Evolutionary conservation across 257 asterid species (phyloP), one percentile per base, ranked within the genome.

Genomic region (Datura wrightii): DNA sequence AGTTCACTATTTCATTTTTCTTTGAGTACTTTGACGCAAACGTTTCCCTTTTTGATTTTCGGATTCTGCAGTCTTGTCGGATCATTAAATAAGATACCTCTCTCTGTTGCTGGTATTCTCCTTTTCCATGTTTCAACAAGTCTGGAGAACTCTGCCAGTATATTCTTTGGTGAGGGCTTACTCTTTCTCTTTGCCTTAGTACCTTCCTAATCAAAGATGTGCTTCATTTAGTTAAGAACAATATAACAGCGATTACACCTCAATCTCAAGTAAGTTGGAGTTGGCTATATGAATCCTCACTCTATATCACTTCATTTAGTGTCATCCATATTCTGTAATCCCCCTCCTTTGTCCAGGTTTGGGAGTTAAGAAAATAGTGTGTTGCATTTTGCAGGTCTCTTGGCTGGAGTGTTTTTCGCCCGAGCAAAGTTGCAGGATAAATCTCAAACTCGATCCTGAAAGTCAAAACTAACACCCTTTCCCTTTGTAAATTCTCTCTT

Each of bases 381-480:
- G 2, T 72, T 71, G 74, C 63, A 55, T 86, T 83, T 83, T 85
- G 54, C 87, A 94, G 98, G 99, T 53, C 90, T 94, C 74, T 41
- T 92, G 80, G 99, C 98, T 11, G 98, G 99, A 84, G 98, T 96
- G 83, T 84, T 96, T 54, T 96, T 96, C 52, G 98, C 98, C 18
- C 88, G 89, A 89, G 98, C 99, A 58, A 96, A 96, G 87, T 92
- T 96, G 94, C 91, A 92, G 72, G 93, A 88, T 80, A 72, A 88
- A 84, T 52, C 88, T 84, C 89, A 85, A 60, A 79, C 91, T 76
- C 86, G 86, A 85, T 83, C 70, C 56, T 53, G 53, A 53, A 48
- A 48, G 59, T 82, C 63, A 19, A 65, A 70, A 67, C 36, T 15
- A 36, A 62, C 74, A 19, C 10, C 79, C 15, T 44, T 60, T 62